Evolutionary conservation across 257 asterid genomes (phyloP).

Genomic region (Scutellaria galericulata): DNA sequence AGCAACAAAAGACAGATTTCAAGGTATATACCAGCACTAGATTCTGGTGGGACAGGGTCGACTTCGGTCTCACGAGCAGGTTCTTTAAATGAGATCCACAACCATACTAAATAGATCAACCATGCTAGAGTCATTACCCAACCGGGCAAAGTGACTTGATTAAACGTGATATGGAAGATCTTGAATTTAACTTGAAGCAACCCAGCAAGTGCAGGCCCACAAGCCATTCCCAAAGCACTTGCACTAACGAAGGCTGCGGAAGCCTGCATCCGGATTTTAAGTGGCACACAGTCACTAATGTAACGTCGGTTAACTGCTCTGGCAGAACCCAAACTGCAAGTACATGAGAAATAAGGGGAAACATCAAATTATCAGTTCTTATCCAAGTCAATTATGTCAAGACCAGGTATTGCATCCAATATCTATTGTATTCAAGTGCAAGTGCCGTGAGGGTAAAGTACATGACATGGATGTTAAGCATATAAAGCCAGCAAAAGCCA

Average conservation of each 20-base stretch:
- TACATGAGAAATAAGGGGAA: constrained; percentile 24
- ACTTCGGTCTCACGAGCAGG: constrained; percentile 63
- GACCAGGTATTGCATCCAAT: constrained; percentile 21
- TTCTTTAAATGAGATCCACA: constrained; percentile 85
- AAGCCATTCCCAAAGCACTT: constrained; percentile 99
- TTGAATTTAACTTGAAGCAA: constrained; percentile 79
- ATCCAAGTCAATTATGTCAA: constrained; percentile 30
- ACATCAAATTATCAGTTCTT: constrained; percentile 24
- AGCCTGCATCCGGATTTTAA: constrained; percentile 89
- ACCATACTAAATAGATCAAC: constrained; percentile 77
- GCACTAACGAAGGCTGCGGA: constrained; percentile 99
- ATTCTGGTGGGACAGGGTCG: constrained; percentile 45
- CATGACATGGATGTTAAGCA: not conserved
- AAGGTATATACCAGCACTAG: constrained; percentile 57
- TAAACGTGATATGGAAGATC: constrained; percentile 68
- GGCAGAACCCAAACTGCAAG: constrained; percentile 93
- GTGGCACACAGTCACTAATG: constrained; percentile 97
- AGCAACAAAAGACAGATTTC: too few species aligned
- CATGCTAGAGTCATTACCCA: constrained; percentile 95
- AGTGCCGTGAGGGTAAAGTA: not conserved
- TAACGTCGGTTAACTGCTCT: constrained; percentile 97
- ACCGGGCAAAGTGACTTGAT: constrained; percentile 90
- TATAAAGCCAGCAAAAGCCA: constrained; percentile 23
- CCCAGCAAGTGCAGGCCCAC: constrained; percentile 99
- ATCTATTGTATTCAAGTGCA: not conserved